Base-by-base conservation (phyloP, 495 filamentous ascomycete species). In the Penicillium verhagenii region DNA sequence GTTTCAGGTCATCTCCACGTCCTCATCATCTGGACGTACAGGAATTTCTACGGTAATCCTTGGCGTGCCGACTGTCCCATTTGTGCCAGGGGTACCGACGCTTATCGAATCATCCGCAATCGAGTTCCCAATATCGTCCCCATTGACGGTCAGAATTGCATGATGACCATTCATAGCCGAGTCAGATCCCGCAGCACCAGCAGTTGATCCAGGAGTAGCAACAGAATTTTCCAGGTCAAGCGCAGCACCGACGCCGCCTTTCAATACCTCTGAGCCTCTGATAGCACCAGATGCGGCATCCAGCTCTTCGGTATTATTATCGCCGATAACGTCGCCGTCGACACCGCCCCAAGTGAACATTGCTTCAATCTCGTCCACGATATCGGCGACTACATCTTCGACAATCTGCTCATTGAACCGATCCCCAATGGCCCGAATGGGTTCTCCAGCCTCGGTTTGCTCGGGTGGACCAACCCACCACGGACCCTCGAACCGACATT, bases 331-430 rank as follows among this genome's bases (percentile, higher is more conserved):
- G 35, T 75, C 63, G 25, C 69, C 70, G 29, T 76, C 71, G 19
- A 73, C 60, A n/a, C 69, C 70, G 18, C 75, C 72, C 75, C 75
- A 78, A 8, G 74, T 67, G 16, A 72, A 64, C 75, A 78, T 78
- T 16, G 75, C 75, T 43, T 93, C 90, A 42, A 93, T 87, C 68
- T 97, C 92, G 67, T 98, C 95, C 14, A 96, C 79, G 31, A 97
- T 79, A 69, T 97, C 93, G 61, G 91, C 96, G 33, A 92, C 76
- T 7, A 97, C 80, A 65, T 97, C 95, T 72, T 99, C 95, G 3
- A 88, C 92, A 57, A 97, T 93, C 74, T 97, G 92, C 68, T 97
- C 94, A 61, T 89, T 82, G 70, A 91, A 97, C 10, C 94, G 80
- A 52, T 96, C 92, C 6, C 83, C 79, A 20, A 96, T 78, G 1